phyloP scores from a whole-genome alignment of 192 early-diverging fungal species.

The Backusella tuberculispora region DNA sequence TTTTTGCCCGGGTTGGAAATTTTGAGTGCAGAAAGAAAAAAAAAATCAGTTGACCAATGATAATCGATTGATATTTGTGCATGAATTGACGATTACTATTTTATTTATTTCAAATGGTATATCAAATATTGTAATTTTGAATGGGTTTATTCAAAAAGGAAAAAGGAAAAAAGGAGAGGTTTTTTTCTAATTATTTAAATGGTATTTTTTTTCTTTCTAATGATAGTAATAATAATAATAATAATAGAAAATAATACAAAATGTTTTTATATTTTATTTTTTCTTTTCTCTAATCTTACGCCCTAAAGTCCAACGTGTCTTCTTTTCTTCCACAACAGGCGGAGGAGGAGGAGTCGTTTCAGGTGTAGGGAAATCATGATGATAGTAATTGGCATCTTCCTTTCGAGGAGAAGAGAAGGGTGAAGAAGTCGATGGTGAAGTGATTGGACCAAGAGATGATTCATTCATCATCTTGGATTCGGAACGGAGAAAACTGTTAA shows the following conservation, averaged over 20 bases:
- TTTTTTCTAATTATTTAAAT: no score
- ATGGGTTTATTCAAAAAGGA: no score
- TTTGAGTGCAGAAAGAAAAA: not conserved
- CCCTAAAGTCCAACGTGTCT: slow-evolving; percentile 22
- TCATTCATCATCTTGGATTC: not conserved
- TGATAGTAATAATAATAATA: not conserved
- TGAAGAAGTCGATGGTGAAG: not conserved
- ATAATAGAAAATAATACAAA: not conserved
- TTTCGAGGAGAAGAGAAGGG: not conserved
- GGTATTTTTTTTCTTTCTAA: no score
- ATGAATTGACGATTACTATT: no score
- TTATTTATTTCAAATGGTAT: no score
- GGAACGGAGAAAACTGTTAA: not conserved
- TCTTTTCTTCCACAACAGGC: slow-evolving; percentile 15
- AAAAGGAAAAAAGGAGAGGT: no score
- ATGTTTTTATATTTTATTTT: not conserved
- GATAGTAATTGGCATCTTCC: not conserved
- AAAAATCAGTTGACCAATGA: not conserved
- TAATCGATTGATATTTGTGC: not conserved
- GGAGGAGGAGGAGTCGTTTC: not conserved
- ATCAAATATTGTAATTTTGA: no score
- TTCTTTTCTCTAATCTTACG: slow-evolving; percentile 22
- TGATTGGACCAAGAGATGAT: not conserved
- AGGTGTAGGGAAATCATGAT: slow-evolving; percentile 2
- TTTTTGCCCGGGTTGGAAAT: not conserved